Evolutionary conservation across 176 grass and related monocot species (phyloP).

Genomic region (Musa acuminata): DNA sequence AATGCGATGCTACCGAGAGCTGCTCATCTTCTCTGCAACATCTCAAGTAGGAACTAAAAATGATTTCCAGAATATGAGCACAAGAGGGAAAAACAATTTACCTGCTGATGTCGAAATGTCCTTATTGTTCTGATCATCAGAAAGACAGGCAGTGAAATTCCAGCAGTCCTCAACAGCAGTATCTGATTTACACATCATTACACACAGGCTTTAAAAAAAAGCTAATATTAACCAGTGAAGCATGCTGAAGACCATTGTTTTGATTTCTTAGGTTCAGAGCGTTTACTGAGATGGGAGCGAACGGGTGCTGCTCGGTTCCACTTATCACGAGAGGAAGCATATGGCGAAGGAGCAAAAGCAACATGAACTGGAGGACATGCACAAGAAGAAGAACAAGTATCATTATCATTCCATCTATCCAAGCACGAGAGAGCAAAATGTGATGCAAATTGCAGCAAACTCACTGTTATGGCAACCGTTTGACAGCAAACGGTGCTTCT

Average conservation of each 20-base stretch:
- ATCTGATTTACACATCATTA: conserved; percentile 16
- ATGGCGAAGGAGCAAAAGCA: conserved; percentile 50
- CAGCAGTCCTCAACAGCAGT: conserved; percentile 46
- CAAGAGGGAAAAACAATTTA: background rate
- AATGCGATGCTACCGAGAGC: too few species aligned
- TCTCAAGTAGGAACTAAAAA: too few species aligned
- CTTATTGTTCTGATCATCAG: conserved; percentile 35
- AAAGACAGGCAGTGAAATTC: conserved; percentile 47
- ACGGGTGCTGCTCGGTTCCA: conserved; percentile 26
- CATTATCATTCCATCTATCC: background rate
- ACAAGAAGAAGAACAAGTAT: background rate
- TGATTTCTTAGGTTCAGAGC: background rate
- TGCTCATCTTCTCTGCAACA: too few species aligned
- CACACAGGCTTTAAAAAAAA: background rate
- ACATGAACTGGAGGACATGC: conserved; percentile 33
- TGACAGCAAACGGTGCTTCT: conserved; percentile 41
- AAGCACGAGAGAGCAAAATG: background rate
- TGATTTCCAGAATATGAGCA: background rate
- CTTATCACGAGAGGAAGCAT: conserved; percentile 30
- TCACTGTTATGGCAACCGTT: conserved; percentile 44
- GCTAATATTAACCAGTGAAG: background rate
- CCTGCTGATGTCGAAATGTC: conserved; percentile 27
- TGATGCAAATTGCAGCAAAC: background rate
- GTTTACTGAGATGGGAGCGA: conserved; percentile 42
- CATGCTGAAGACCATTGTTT: background rate